Evolutionary conservation across 108 stramenopile genomes (phyloP).

Genomic region (Cafeteria roenbergensis): DNA sequence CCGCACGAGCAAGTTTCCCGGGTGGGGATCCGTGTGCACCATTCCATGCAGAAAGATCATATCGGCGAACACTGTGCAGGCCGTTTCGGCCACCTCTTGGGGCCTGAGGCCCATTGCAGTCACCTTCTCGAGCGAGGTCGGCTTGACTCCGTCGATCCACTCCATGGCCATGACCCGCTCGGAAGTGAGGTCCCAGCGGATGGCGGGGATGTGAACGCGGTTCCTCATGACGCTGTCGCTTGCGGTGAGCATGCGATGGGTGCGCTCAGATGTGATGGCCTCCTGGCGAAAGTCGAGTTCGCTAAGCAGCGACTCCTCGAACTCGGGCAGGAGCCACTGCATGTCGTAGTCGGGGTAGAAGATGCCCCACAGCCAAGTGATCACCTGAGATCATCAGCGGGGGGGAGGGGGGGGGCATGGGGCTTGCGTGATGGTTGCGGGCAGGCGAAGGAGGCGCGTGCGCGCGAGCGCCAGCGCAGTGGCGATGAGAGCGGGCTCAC

Average conservation of each 20-base stretch:
- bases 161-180: constrained; percentile 33
- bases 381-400: too few relatives aligned
- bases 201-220: constrained; percentile 19
- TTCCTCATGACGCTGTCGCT: not conserved
- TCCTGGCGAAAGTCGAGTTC: constrained; percentile 42
- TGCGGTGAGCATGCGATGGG: too few relatives aligned
- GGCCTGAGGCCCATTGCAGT: constrained; percentile 24
- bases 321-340: constrained; percentile 30
- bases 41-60: constrained; percentile 13
- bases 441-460: too few relatives aligned
- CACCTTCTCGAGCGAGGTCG: constrained; percentile 18
- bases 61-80: constrained; percentile 19
- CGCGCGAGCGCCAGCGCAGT: too few relatives aligned
- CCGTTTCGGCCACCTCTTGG: constrained; percentile 22
- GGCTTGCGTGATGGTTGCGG: too few relatives aligned
- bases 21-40: constrained; percentile 37
- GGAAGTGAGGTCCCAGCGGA: constrained; percentile 30
- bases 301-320: constrained; percentile 24
- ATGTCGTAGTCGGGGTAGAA: constrained; percentile 31
- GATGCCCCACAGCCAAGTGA: constrained; percentile 5
- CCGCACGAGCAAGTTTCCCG: constrained; percentile 33
- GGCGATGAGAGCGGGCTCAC: too few relatives aligned
- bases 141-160: constrained; percentile 27
- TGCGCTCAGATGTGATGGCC: constrained; percentile 16
- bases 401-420: too few relatives aligned